phyloP scores from a whole-genome alignment of 345 rosid genomes.

The Syzygium grande region DNA sequence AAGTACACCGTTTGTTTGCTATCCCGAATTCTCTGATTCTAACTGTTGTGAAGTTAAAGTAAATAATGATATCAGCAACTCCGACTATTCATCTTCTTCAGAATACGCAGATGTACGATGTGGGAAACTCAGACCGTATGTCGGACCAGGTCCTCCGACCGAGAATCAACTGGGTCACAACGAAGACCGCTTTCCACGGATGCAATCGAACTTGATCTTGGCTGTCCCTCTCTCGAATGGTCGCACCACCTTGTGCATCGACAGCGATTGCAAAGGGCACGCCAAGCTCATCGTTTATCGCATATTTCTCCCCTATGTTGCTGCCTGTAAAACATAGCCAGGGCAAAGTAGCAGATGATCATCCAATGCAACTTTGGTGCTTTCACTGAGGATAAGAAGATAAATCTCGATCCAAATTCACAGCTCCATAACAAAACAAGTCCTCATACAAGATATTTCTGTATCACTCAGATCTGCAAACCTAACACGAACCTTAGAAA shows the following conservation, averaged over 20 bases:
- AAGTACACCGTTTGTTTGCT: neutral
- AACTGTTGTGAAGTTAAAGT: neutral
- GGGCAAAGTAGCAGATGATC: neutral
- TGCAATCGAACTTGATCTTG: slow-evolving; percentile 72
- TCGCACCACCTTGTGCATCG: slow-evolving; percentile 50
- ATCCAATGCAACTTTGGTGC: neutral
- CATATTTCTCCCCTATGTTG: slow-evolving; percentile 60
- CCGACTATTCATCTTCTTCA: neutral
- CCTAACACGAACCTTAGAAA: neutral
- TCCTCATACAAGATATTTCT: too few species aligned
- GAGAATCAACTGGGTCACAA: slow-evolving; percentile 48
- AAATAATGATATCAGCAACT: too few species aligned
- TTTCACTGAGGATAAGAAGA: neutral
- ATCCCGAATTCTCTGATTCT: neutral
- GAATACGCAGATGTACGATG: slow-evolving; percentile 19
- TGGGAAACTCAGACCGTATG: slow-evolving; percentile 50
- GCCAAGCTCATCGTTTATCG: slow-evolving; percentile 51
- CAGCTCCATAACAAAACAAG: neutral
- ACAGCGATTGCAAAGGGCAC: slow-evolving; percentile 85
- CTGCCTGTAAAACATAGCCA: slow-evolving; percentile 34
- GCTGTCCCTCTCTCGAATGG: slow-evolving; percentile 88
- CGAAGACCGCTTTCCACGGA: slow-evolving; percentile 50
- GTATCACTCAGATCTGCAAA: neutral
- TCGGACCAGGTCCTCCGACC: slow-evolving; percentile 56
- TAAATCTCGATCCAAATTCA: neutral